Evolutionary conservation across 768 basidiomycete genomes (phyloP).

Genomic region (Phanerochaete sordida): DNA sequence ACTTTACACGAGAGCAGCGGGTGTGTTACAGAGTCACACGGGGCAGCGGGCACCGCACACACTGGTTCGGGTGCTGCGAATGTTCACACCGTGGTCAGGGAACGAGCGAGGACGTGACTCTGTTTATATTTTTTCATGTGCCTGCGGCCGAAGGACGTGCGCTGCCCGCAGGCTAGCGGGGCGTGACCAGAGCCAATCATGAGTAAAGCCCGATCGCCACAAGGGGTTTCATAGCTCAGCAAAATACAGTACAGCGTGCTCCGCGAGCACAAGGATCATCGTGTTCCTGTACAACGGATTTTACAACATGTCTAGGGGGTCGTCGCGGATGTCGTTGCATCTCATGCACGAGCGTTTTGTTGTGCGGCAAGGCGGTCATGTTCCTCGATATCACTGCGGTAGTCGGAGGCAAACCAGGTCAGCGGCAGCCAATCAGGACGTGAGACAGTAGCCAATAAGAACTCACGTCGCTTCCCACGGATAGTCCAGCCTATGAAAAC

Average conservation of each 20-base stretch:
- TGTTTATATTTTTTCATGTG: neutral
- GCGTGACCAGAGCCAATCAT: conserved; percentile 1
- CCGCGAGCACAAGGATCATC: neutral
- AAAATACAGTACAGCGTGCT: neutral
- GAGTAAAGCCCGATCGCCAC: neutral
- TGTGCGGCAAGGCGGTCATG: conserved; percentile 60
- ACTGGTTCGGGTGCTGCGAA: conserved; percentile 1
- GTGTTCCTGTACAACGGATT: neutral
- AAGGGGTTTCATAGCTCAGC: neutral
- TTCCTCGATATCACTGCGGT: conserved; percentile 65
- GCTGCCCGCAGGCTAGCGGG: neutral
- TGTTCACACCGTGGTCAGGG: neutral
- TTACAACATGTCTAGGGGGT: neutral
- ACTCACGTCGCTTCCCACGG: conserved; percentile 79
- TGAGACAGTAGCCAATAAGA: conserved; percentile 9
- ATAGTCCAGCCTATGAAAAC: conserved; percentile 65
- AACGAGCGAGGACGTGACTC: neutral
- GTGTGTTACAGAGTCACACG: neutral
- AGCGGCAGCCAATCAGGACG: conserved; percentile 14
- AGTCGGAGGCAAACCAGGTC: neutral
- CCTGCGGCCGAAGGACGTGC: neutral
- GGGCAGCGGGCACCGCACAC: conserved; percentile 2
- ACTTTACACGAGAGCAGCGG: neutral
- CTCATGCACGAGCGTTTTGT: conserved; percentile 29
- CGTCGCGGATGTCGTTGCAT: neutral